Evolutionary conservation across 2,329 filamentous ascomycete genomes (phyloP), one percentile per base, ranked within the genome.

Genomic region (Colletotrichum cuscutae): DNA sequence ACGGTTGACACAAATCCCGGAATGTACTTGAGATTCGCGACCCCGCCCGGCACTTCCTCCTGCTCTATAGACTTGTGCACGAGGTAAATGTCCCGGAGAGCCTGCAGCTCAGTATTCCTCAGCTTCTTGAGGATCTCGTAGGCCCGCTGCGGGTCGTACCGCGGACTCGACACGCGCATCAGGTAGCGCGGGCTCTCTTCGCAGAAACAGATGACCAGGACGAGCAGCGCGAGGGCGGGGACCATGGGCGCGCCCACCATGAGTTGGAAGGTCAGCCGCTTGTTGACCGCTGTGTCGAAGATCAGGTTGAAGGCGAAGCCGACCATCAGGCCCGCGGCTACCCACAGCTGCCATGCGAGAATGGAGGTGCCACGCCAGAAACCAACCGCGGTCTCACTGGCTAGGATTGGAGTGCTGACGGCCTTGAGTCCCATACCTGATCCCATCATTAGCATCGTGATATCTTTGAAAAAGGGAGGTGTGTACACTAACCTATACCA

Each of bases 311-410:
- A 78, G 1, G 74, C 72, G 8, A 78, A 82, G 11, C 81, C 80
- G 7, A 82, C 71, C 77, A 82, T 80, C 52, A 84, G 82, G 4
- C 82, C 82, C 42, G 78, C 80, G 4, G 81, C 80, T 24, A 84
- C 82, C 77, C 84, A 86, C 2, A 87, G 77, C 53, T 87, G 85
- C 85, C 85, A 87, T 5, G 83, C 84, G 0, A 87, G 79, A 19
- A 86, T 84, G 1, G 83, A 84, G 13, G 84, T 85, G 1, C 85
- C 86, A 76, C 85, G 80, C 85, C 85, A 87, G 73, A 83, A 86
- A 0, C 84, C 83, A 15, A 86, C 80, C 0, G 85, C 83, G 0
- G 84, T 86, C 75, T 87, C 86, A 8, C 83, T 84, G 2, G 85
- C 85, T 2, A 87, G 79, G 19, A 87, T 85, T 0, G 85, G 83